A percentile compares a stretch with the other conserved stretches of the same genome.
phyloP scores from a whole-genome alignment of 2,329 filamentous ascomycete genomes.

The Chalaropsis thielavioides region DNA sequence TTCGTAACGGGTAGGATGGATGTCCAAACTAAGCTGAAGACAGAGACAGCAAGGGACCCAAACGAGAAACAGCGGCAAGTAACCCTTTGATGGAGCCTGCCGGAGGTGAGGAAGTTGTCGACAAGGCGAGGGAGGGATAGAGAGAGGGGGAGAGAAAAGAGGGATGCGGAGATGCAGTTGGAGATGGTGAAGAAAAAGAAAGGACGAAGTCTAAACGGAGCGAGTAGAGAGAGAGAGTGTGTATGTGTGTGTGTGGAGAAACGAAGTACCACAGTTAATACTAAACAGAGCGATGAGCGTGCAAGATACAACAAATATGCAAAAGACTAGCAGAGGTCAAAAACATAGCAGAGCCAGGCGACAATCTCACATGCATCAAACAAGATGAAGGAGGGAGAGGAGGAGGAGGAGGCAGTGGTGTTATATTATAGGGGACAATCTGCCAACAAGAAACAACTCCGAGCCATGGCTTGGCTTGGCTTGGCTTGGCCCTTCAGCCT shows the following conservation, averaged over 20 bases:
- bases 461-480: background rate
- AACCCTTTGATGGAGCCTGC: background rate
- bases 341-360: background rate
- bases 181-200: background rate
- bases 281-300: background rate
- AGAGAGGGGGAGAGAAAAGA: background rate
- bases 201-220: background rate
- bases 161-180: background rate
- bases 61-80: background rate
- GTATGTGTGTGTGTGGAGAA: too few species aligned
- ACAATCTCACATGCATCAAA: background rate
- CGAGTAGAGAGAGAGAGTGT: too few species aligned
- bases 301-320: background rate
- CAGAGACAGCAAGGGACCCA: background rate
- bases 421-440: constrained; percentile 5
- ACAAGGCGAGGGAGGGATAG: background rate
- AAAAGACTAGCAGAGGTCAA: background rate
- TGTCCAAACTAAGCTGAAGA: constrained; percentile 1
- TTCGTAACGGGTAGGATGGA: background rate
- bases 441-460: background rate
- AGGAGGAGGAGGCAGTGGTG: background rate
- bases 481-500: background rate
- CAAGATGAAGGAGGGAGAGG: background rate
- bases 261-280: background rate
- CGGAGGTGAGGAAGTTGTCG: background rate